Base-by-base conservation (phyloP, 208 protist genomes). In the Crithidia expoeki region DNA sequence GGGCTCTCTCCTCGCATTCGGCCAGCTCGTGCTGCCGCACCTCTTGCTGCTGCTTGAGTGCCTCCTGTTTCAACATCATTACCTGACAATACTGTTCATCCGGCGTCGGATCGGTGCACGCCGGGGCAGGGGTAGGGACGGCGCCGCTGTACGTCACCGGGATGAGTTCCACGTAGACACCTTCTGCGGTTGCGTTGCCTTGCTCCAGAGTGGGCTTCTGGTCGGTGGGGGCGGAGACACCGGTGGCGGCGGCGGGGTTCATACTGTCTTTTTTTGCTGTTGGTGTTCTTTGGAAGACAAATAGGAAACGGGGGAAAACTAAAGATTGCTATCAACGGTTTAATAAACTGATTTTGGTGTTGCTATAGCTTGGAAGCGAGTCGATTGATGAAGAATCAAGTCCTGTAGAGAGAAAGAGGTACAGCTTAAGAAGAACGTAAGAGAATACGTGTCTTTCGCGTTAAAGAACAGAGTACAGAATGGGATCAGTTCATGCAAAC, bases 21-120 rank as follows among this genome's bases (percentile, higher is more conserved):
- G 36, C 52, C 9, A 28, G 2, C 55, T 55, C 32, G 1, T 65
- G 46, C 17, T 59, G 42, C 16, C 25, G 52, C 3, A 4, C 36
- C 17, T 79, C 74, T 60, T 84, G 61, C 67, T 55, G 77, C 59
- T 78, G 58, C 59, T 72, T 68, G 16, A 81, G 36, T 27, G 64
- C 63, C 32, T 80, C 71, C 33, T 84, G 46, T 40, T 70, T 74
- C 44, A 79, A 51, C 16, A 69, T 73, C 23, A 77, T 47, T 4
- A 61, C 44, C 19, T 72, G 82, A 17, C 78, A 76, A 47, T 73
- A 66, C 63, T 96, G 86, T 36, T 94, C 86, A 33, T 94, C 90
- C 0, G 90, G 90, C 12, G 85, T 93, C 7, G 86, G 88, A 19
- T 84, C 79, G 0, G 68, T 81, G 79, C 88, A 92, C 10, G 79